Evolutionary conservation across 495 filamentous ascomycete species (phyloP).

Genomic region (Hyaloscypha finlandica): DNA sequence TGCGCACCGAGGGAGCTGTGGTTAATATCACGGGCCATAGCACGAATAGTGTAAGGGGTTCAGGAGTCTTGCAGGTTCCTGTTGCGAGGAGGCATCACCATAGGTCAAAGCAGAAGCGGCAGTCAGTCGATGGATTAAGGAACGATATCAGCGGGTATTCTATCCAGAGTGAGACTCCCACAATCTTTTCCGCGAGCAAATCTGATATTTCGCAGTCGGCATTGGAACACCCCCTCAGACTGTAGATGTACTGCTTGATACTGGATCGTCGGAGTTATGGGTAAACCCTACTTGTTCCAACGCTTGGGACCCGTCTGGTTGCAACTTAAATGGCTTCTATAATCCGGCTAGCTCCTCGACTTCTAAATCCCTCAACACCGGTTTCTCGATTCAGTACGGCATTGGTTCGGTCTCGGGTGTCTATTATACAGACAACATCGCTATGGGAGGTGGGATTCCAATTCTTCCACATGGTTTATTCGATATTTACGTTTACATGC

Average conservation of each 20-base stretch:
- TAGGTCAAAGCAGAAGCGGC: background rate
- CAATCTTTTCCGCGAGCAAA: background rate
- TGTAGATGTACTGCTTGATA: constrained; percentile 10
- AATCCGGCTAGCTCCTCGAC: background rate
- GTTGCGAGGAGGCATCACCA: background rate
- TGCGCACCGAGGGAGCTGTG: background rate
- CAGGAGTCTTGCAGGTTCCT: background rate
- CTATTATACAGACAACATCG: constrained; percentile 14
- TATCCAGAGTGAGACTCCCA: background rate
- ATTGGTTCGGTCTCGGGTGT: constrained; percentile 6
- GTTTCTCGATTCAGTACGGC: constrained; percentile 11
- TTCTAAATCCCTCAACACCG: background rate
- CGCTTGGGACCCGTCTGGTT: background rate
- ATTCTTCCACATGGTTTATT: no score
- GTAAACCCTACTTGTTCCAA: constrained; percentile 18
- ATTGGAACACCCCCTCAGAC: constrained; percentile 19
- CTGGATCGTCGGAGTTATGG: constrained; percentile 19
- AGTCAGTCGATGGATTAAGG: background rate
- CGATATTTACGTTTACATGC: background rate
- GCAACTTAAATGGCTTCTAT: constrained; percentile 4
- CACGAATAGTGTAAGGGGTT: background rate
- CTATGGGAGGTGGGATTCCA: constrained; percentile 11
- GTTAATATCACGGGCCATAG: background rate
- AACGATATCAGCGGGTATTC: constrained; percentile 10
- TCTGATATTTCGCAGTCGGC: constrained; percentile 6